A percentile compares a stretch with the other conserved stretches of the same genome.
These are phyloP conservation scores for Geranium brycei DNA, from an alignment of 345 rosid genomes.

Conservation along the genomic window DNA sequence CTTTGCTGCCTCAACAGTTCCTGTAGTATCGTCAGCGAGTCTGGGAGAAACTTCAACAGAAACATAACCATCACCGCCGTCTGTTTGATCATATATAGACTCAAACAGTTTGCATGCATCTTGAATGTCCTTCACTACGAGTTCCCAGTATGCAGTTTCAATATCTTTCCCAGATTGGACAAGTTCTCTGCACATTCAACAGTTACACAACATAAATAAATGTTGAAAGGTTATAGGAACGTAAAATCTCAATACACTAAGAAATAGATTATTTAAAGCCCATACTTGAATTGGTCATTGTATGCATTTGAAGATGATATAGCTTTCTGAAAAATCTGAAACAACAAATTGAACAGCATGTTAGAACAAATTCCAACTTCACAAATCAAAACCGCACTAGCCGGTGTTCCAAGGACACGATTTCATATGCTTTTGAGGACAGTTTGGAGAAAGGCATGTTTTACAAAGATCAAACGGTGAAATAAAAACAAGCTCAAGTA, in stretches of 20 bases:
- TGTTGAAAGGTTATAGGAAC: background rate
- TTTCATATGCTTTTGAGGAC: background rate
- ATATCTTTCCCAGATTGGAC: slow-evolving; percentile 84
- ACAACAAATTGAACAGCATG: slow-evolving; percentile 8
- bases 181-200: slow-evolving; percentile 48
- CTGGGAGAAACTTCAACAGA: slow-evolving; percentile 96
- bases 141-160: slow-evolving; percentile 91
- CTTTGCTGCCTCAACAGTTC: slow-evolving; percentile 84
- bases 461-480: background rate
- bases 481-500: background rate
- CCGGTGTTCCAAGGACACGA: background rate
- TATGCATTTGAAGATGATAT: slow-evolving; percentile 92
- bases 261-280: background rate
- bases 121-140: slow-evolving; percentile 93
- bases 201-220: slow-evolving; percentile 1
- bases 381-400: background rate
- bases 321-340: slow-evolving; percentile 98
- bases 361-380: background rate
- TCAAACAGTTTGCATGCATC: slow-evolving; percentile 97
- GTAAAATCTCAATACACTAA: background rate
- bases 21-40: slow-evolving; percentile 80
- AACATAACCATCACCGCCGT: slow-evolving; percentile 88
- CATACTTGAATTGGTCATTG: slow-evolving; percentile 86
- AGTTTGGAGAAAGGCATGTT: too few relatives aligned
- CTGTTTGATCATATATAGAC: slow-evolving; percentile 78